Base-by-base conservation (phyloP, 1,139 yeast species). In the Candida dubliniensis region DNA sequence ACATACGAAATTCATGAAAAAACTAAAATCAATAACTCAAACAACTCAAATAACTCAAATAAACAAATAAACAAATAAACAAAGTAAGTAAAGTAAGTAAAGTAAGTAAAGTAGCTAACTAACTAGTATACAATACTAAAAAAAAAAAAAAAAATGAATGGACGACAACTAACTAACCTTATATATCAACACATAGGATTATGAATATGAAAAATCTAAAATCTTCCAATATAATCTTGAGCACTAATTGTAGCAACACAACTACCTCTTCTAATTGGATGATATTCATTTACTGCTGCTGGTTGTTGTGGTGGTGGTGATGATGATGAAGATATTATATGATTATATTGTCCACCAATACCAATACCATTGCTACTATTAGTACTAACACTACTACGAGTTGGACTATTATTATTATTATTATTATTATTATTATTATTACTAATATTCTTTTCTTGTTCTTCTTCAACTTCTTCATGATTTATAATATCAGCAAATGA, bases 401-500 rank as follows among this genome's bases (percentile, higher is more conserved):
- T 24, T 31, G 23, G 23, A 18, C 23, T 18, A 24, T 6, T 30
- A 15, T 25, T 10, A 8, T 24, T n/a, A 13, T n/a, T n/a, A n/a
- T n/a, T n/a, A n/a, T n/a, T n/a, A n/a, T n/a, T n/a, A 18, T 5
- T 18, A 24, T 6, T 30, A 15, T 25, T 10, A 8, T 24, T n/a
- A 13, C n/a, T n/a, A 31, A 11, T 13, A 29, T 33, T 8, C n/a
- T 35, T 42, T 8, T 36, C 42, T 15, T 37, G 37, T 24, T 31
- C 42, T 40, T 46, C 39, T 15, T 48, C 45, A 11, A 44, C 49
- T 32, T 49, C 51, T 40, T 52, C 54, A 36, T 50, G 47, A 27
- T 40, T 43, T 6, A 51, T 37, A 57, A 66, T 63, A 40, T 66
- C 71, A 6, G 69, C 70, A 52, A 60, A 66, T 13, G 68, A 63